A percentile compares a stretch with the other conserved stretches of the same genome.
These are phyloP conservation scores for Puccinia hordei DNA, from an alignment of 1,284 basidiomycete species.

Conservation along the genomic window DNA sequence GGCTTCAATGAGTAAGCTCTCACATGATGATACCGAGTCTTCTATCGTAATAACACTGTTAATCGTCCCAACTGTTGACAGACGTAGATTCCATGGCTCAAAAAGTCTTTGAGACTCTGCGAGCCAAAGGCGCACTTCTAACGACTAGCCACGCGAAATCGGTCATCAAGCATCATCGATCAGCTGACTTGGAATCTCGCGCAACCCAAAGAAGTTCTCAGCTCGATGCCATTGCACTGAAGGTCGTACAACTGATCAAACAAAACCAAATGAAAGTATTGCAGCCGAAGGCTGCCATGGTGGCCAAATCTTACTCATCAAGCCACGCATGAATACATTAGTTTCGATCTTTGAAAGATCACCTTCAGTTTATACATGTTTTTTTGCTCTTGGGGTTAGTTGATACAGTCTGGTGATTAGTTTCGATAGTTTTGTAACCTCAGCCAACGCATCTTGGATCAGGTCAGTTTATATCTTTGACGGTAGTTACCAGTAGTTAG, in stretches of 20 bases:
- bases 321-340: background rate
- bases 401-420: background rate
- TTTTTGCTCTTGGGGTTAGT: too few relatives aligned
- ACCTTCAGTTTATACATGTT: background rate
- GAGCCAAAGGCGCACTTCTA: background rate
- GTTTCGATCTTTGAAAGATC: background rate
- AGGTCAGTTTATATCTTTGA: too few relatives aligned
- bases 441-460: background rate
- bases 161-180: background rate
- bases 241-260: conserved; percentile 8
- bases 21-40: background rate
- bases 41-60: background rate
- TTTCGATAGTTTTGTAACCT: background rate
- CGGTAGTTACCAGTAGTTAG: too few relatives aligned
- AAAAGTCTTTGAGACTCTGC: background rate
- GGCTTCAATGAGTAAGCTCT: background rate
- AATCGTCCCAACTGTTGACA: background rate
- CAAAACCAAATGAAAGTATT: background rate
- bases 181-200: background rate
- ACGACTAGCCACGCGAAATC: background rate
- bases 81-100: conserved; percentile 18
- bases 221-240: background rate
- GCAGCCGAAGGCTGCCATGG: background rate
- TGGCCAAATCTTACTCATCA: conserved; percentile 2
- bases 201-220: background rate